Evolutionary conservation across 2,329 filamentous ascomycete species (phyloP).

Genomic region (Fusarium graminum): DNA sequence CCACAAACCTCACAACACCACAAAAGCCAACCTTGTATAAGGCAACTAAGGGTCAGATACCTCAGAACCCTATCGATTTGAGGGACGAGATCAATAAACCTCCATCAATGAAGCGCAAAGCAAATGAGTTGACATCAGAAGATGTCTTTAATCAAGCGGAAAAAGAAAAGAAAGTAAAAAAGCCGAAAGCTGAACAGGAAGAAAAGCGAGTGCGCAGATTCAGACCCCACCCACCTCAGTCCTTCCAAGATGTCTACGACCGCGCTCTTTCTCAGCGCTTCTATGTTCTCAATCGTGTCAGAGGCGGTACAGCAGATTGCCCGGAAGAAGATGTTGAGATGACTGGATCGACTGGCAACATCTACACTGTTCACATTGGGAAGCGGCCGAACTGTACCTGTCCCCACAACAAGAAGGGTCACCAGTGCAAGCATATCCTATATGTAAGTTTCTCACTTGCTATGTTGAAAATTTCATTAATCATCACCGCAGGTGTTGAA

Average conservation of each 20-base stretch:
- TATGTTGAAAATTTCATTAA: neutral
- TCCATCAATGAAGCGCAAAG: conserved; percentile 39
- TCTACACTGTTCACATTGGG: conserved; percentile 70
- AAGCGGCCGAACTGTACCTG: conserved; percentile 68
- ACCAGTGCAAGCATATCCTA: conserved; percentile 75
- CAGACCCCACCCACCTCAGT: conserved; percentile 52
- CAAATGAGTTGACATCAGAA: neutral
- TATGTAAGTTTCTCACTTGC: conserved; percentile 59
- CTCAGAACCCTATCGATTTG: conserved; percentile 20
- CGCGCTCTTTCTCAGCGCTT: conserved; percentile 60
- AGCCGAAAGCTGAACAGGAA: conserved; percentile 10
- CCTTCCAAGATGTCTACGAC: conserved; percentile 55
- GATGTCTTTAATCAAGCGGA: neutral
- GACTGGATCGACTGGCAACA: conserved; percentile 74
- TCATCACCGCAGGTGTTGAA: conserved; percentile 63
- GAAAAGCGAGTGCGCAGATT: conserved; percentile 56
- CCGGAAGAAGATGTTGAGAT: conserved; percentile 68
- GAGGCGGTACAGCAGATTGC: conserved; percentile 52
- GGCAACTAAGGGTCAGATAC: conserved; percentile 12
- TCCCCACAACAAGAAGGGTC: conserved; percentile 64
- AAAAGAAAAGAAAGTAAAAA: conserved; percentile 35
- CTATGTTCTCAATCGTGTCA: conserved; percentile 60
- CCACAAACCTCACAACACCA: neutral
- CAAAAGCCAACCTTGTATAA: conserved; percentile 10
- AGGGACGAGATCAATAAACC: conserved; percentile 10